Conservation (phyloP, 352 stramenopile genomes). For the Globisporangium middletonii region DNA sequence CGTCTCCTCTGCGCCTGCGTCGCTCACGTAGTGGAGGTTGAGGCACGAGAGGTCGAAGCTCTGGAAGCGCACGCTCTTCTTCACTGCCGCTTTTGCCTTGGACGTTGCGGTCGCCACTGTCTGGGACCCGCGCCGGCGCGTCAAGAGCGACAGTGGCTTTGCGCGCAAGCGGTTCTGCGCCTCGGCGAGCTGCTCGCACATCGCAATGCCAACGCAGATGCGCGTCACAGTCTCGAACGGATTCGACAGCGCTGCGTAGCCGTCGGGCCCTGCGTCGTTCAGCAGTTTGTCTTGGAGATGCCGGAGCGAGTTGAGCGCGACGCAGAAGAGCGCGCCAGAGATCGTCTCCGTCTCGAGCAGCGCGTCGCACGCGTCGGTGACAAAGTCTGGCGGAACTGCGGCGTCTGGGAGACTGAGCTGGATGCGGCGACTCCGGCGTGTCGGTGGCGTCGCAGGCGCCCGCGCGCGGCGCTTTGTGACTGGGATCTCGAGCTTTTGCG, state of each 20-base stretch:
- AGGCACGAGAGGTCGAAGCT: slow-evolving; percentile 64
- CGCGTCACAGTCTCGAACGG: slow-evolving; percentile 20
- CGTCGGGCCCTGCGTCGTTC: neutral
- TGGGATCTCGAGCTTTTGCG: slow-evolving; percentile 10
- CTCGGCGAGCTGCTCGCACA: slow-evolving; percentile 34
- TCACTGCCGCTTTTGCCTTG: slow-evolving; percentile 4
- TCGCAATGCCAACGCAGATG: slow-evolving; percentile 28
- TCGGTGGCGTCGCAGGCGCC: neutral
- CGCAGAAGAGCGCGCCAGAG: slow-evolving; percentile 34
- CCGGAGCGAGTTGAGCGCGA: slow-evolving; percentile 31
- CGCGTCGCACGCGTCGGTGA: slow-evolving; percentile 26
- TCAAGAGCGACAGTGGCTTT: slow-evolving; percentile 12
- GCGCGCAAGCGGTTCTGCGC: slow-evolving; percentile 13
- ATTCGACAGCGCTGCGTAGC: neutral
- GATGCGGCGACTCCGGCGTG: slow-evolving; percentile 5
- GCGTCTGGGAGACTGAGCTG: neutral
- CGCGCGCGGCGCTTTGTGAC: slow-evolving; percentile 5
- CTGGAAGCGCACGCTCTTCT: slow-evolving; percentile 53
- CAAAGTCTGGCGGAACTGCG: slow-evolving; percentile 6
- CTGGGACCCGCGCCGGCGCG: slow-evolving; percentile 7
- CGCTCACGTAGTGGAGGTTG: slow-evolving; percentile 46
- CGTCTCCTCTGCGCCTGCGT: slow-evolving; percentile 30
- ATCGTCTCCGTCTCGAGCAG: slow-evolving; percentile 34
- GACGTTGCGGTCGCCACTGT: too few relatives aligned
- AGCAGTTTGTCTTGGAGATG: slow-evolving; percentile 7